These are phyloP conservation scores for Speleostelium caveatum DNA, from an alignment of 78 protist genomes.

Conservation along the genomic window DNA sequence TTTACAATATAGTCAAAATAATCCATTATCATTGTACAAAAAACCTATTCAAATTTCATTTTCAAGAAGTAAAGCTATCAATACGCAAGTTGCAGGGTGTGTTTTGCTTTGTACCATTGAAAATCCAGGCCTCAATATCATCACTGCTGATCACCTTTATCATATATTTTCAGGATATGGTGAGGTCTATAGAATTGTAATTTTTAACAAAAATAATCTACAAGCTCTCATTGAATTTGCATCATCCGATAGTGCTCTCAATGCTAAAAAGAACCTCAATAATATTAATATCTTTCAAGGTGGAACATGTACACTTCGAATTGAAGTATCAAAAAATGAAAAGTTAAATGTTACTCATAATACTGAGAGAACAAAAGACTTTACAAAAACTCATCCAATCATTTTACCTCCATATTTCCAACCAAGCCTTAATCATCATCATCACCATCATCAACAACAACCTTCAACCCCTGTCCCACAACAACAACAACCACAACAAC, in stretches of 20 bases:
- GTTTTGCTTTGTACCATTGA: conserved; percentile 63
- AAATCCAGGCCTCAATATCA: conserved; percentile 6
- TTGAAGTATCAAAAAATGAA: conserved; percentile 78
- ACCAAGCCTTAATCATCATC: background rate
- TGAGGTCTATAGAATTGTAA: conserved; percentile 65
- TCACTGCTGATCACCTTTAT: conserved; percentile 53
- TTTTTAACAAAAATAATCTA: conserved; percentile 44
- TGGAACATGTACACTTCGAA: conserved; percentile 73
- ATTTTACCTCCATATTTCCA: background rate
- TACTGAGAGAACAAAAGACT: conserved; percentile 62
- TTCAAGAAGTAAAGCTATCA: conserved; percentile 53
- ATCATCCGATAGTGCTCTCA: conserved; percentile 23
- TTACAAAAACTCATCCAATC: conserved; percentile 25
- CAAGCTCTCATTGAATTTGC: conserved; percentile 84
- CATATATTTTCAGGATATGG: conserved; percentile 42
- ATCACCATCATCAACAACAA: background rate
- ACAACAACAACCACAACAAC: background rate
- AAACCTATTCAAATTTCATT: conserved; percentile 51
- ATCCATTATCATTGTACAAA: conserved; percentile 23
- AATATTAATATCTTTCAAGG: conserved; percentile 57
- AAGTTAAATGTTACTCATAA: conserved; percentile 60
- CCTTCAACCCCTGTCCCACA: background rate
- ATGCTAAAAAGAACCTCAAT: conserved; percentile 66
- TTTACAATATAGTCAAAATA: conserved; percentile 20
- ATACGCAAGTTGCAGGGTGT: conserved; percentile 22